Evolutionary conservation across 805 yeast species (phyloP), one percentile per base, ranked within the genome.

Genomic region (Nakazawaea populi): DNA sequence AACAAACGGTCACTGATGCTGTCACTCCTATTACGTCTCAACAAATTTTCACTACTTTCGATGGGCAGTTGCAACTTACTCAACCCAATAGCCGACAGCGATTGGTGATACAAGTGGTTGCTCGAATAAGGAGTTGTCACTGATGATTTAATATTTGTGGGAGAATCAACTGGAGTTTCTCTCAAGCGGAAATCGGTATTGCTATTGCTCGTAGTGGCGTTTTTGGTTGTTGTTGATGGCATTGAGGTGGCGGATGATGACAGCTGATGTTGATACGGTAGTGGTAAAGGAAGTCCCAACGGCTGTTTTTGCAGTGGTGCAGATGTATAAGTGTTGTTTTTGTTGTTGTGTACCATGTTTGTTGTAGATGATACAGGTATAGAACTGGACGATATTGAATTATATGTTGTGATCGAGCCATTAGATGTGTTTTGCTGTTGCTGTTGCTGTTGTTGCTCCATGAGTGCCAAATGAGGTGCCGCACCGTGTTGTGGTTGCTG

Each of bases 331-430:
- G 41, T 18, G 14, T 39, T 44, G 27, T 36, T 18, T 18, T 18
- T 18, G 3, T 18, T 18, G 24, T 18, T 18, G 24, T 18, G 24
- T 18, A 18, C 24, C 24, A 18, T 18, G 24, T 18, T 18, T 18
- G 24, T 18, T 18, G 48, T 9, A 32, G 41, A 24, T 10, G 42
- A 34, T 14, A 32, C 37, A 8, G 51, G 49, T 24, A 47, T 48
- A 18, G 52, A 55, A 6, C 54, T 49, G 8, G 54, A 53, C 24
- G 50, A 42, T 2, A 54, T 51, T 11, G 54, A 51, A 2, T 51
- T 47, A 31, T 47, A 27, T 18, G 57, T 40, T 5, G 44, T 14
- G 10, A 37, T 12, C 4, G 52, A 46, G 27, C 45, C 12, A 37
- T 54, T 51, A 40, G 57, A 52, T 31, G 38, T 37, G 7, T 31